Conservation (phyloP, 257 asterid species). For the Plantago ovata region DNA sequence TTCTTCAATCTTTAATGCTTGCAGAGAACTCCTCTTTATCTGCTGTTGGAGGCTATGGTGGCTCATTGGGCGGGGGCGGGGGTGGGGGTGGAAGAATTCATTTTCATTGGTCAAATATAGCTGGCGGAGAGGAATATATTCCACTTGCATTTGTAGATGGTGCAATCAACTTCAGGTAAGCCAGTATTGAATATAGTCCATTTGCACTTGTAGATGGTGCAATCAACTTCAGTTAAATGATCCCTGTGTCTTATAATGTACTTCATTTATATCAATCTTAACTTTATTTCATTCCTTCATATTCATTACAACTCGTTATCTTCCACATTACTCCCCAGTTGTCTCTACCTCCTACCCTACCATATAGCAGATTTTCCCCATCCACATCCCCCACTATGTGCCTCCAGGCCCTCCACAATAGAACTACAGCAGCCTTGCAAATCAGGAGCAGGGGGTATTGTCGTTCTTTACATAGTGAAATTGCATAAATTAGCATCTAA, state of each 20-base stretch:
- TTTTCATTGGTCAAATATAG: slow-evolving; percentile 86
- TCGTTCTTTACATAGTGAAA: not conserved
- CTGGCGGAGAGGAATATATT: slow-evolving; percentile 64
- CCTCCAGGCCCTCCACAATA: slow-evolving; percentile 3
- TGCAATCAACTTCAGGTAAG: slow-evolving; percentile 59
- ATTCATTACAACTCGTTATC: too few relatives aligned
- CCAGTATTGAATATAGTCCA: not conserved
- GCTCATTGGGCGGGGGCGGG: slow-evolving; percentile 88
- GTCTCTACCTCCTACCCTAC: too few relatives aligned
- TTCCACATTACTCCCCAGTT: too few relatives aligned
- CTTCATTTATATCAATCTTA: too few relatives aligned
- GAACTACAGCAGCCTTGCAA: too few relatives aligned
- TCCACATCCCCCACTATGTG: too few relatives aligned
- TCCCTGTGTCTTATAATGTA: too few relatives aligned
- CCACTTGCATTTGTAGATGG: slow-evolving; percentile 84
- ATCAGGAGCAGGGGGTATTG: slow-evolving; percentile 10
- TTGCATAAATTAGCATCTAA: slow-evolving; percentile 22
- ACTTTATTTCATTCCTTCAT: too few relatives aligned
- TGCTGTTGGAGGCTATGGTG: slow-evolving; percentile 84
- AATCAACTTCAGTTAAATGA: too few relatives aligned
- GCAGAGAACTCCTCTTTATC: slow-evolving; percentile 67
- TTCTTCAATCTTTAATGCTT: slow-evolving; percentile 63
- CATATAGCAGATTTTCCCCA: too few relatives aligned
- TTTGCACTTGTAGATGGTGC: too few relatives aligned
- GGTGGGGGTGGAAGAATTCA: slow-evolving; percentile 99